Conservation (phyloP, 1,284 basidiomycete genomes). For the Apiotrichum domesticum region DNA sequence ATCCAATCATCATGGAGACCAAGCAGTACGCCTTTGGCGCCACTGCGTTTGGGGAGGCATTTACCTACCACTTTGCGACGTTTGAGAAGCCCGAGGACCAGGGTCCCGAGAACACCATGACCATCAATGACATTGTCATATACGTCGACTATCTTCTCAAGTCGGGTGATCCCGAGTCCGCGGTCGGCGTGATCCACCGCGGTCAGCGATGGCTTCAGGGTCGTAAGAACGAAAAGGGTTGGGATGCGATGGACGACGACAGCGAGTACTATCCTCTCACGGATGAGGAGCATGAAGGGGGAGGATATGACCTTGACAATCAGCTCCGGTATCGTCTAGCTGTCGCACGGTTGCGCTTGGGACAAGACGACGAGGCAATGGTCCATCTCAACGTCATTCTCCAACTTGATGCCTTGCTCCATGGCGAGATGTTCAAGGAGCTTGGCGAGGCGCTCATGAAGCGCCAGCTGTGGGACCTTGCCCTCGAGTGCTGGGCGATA, state of each 20-base stretch:
- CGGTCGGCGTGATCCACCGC: slow-evolving; percentile 63
- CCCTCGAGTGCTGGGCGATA: slow-evolving; percentile 68
- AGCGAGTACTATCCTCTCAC: slow-evolving; percentile 66
- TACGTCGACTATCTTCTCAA: slow-evolving; percentile 78
- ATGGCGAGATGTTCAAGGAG: slow-evolving; percentile 70
- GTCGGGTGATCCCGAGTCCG: slow-evolving; percentile 61
- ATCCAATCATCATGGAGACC: slow-evolving; percentile 67
- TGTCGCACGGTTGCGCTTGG: slow-evolving; percentile 73
- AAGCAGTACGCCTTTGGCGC: slow-evolving; percentile 61
- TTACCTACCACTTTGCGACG: slow-evolving; percentile 51
- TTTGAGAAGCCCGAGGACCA: slow-evolving; percentile 25
- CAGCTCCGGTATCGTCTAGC: slow-evolving; percentile 82
- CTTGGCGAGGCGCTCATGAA: slow-evolving; percentile 80
- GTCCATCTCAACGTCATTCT: slow-evolving; percentile 73
- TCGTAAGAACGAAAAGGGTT: slow-evolving; percentile 58
- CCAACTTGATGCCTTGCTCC: slow-evolving; percentile 64
- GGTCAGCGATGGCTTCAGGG: slow-evolving; percentile 89
- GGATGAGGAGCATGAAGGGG: slow-evolving; percentile 33
- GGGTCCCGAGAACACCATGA: slow-evolving; percentile 29
- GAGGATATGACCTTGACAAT: slow-evolving; percentile 60
- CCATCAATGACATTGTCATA: slow-evolving; percentile 54
- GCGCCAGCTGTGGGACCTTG: slow-evolving; percentile 63
- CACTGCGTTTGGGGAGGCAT: slow-evolving; percentile 59
- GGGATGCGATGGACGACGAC: slow-evolving; percentile 80
- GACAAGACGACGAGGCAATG: slow-evolving; percentile 73